A percentile compares a stretch with the other conserved stretches of the same genome.
phyloP scores from a whole-genome alignment of 352 stramenopile genomes.

The Globisporangium perplexum region DNA sequence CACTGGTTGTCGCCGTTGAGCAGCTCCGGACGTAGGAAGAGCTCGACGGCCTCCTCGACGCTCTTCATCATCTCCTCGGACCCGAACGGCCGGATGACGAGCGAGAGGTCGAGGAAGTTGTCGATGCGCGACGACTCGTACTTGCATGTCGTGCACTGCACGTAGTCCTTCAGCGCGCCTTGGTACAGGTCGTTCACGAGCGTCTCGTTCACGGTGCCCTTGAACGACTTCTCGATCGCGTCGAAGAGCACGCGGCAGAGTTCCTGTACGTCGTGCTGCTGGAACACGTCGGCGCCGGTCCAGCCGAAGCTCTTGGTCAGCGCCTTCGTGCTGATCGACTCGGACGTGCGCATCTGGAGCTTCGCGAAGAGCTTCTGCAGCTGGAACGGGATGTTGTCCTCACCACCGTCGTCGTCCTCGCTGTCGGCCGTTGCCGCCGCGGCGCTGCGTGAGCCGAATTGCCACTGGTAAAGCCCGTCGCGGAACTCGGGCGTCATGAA shows the following conservation, averaged over 20 bases:
- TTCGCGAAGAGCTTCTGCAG: conserved; percentile 91
- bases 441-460: conserved; percentile 15
- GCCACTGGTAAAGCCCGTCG: conserved; percentile 74
- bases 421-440: conserved; percentile 12
- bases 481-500: conserved; percentile 89
- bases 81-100: conserved; percentile 87
- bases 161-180: conserved; percentile 85
- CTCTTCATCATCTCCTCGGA: conserved; percentile 82
- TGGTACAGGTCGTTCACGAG: conserved; percentile 87
- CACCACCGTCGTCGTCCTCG: conserved; percentile 43
- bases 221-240: conserved; percentile 85
- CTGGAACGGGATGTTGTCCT: conserved; percentile 84
- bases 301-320: conserved; percentile 91
- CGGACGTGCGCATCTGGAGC: conserved; percentile 72
- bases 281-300: conserved; percentile 83
- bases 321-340: conserved; percentile 73
- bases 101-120: conserved; percentile 86
- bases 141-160: conserved; percentile 78
- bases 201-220: conserved; percentile 80
- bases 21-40: conserved; percentile 83
- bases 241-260: conserved; percentile 89
- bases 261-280: conserved; percentile 92
- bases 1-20: conserved; percentile 89
- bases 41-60: conserved; percentile 83
- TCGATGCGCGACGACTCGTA: conserved; percentile 85